phyloP scores from a whole-genome alignment of 495 filamentous ascomycete species.

The Xylaria scruposa region DNA sequence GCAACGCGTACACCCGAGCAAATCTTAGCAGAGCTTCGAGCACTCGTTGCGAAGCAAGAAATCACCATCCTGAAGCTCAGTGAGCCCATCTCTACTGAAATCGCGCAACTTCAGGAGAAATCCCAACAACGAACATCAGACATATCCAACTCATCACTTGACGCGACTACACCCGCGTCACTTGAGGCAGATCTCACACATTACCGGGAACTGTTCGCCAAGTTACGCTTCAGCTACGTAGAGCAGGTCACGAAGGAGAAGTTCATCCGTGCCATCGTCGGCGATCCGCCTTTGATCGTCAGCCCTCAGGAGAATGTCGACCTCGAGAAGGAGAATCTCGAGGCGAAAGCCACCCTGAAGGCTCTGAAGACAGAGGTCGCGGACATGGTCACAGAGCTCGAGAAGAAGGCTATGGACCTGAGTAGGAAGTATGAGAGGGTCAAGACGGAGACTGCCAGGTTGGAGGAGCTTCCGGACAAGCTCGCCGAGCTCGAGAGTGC shows the following conservation, averaged over 20 bases:
- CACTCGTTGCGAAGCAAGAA: conserved; percentile 56
- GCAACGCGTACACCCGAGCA: conserved; percentile 39
- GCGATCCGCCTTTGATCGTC: conserved; percentile 85
- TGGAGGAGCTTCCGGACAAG: conserved; percentile 66
- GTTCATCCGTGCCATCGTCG: conserved; percentile 78
- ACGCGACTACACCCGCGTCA: conserved; percentile 73
- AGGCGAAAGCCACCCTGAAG: conserved; percentile 77
- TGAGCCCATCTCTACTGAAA: conserved; percentile 68
- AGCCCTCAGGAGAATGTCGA: conserved; percentile 82
- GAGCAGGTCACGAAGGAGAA: conserved; percentile 84
- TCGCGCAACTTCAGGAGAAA: conserved; percentile 47
- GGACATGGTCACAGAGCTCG: conserved; percentile 74
- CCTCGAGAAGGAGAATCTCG: conserved; percentile 72
- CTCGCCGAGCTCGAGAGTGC: conserved; percentile 67
- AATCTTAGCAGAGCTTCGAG: conserved; percentile 47
- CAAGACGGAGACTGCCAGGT: conserved; percentile 62
- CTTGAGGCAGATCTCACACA: conserved; percentile 87
- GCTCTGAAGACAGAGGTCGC: conserved; percentile 79
- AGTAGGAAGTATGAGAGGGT: conserved; percentile 65
- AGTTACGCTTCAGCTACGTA: conserved; percentile 92
- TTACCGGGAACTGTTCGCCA: conserved; percentile 93
- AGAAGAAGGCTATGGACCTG: conserved; percentile 68
- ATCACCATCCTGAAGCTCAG: conserved; percentile 78
- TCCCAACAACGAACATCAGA: conserved; percentile 66
- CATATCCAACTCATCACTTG: conserved; percentile 67